Base-by-base conservation (phyloP, 805 yeast species). In the Metschnikowia lunata region DNA sequence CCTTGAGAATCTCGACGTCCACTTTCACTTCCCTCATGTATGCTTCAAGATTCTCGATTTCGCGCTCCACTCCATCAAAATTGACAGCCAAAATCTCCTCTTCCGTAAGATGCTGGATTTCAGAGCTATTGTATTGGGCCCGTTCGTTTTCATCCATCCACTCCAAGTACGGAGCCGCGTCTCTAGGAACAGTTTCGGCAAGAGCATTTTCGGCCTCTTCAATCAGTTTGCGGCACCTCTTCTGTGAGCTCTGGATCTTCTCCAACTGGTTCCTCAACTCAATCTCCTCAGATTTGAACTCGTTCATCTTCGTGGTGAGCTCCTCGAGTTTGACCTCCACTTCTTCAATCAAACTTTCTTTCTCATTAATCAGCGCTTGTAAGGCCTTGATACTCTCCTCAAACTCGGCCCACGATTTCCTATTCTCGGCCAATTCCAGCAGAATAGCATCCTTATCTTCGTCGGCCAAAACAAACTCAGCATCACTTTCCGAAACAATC, bases 1-100 rank as follows among this genome's bases (percentile, higher is more conserved):
- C 95, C 45, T 78, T 79, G 37, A 91, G 68, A 3, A 87, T 78
- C 44, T 85, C 90, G 45, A 84, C 71, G 59, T 91, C 91, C 4
- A 82, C 82, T 45, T 73, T 75, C 7, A 81, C 76, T 12, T 72
- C 71, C 5, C 75, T 75, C 55, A 86, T 67, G 48, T 75, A 75
- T 3, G 67, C 70, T 51, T 85, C 83, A 13, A 88, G 59, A 30
- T 65, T 69, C 5, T 56, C 76, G 34, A 87, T 75, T 37, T 80
- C 82, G 0, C 58, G 59, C 39, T 76, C 75, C 26, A 86, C 59
- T 6, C 57, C 58, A 6, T 74, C 79, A 26, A 75, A 51, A 56
- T 85, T 74, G 15, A 82, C 48, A 0, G 60, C 59, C 1, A 62
- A 59, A 4, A 86, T 56, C 48, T 84, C 83, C 26, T 76, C 83